Evolutionary conservation across 352 stramenopile genomes (phyloP).

Genomic region (Stramenopiles sp.): DNA sequence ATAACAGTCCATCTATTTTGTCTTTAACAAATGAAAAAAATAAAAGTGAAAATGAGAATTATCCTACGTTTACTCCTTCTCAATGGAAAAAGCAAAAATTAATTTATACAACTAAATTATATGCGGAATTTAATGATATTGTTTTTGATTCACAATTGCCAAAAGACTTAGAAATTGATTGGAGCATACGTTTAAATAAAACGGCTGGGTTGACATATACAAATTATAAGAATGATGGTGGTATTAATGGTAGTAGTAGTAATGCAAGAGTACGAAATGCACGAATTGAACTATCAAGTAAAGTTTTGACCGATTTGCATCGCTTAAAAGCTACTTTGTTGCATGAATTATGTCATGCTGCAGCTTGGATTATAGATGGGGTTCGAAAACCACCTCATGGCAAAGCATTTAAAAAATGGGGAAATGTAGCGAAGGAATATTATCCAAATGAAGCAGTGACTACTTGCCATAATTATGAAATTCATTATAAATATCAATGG

Average conservation of each 20-base stretch:
- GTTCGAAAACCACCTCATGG: constrained; percentile 37
- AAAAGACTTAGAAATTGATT: constrained; percentile 15
- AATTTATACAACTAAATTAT: no score
- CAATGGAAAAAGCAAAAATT: no score
- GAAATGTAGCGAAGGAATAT: constrained; percentile 23
- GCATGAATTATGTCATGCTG: constrained; percentile 48
- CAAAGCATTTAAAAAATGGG: constrained; percentile 40
- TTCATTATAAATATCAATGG: constrained; percentile 38
- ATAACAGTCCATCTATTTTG: no score
- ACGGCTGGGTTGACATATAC: constrained; percentile 21
- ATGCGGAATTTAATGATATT: no score
- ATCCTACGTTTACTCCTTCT: no score
- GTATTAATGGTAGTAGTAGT: no score
- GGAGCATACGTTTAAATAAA: constrained; percentile 17
- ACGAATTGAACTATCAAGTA: constrained; percentile 26
- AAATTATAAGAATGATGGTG: no score
- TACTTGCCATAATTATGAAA: constrained; percentile 40
- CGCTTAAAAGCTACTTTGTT: constrained; percentile 34
- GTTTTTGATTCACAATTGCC: constrained; percentile 17
- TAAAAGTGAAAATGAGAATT: no score
- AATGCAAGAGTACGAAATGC: constrained; percentile 4
- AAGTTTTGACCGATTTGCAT: constrained; percentile 33
- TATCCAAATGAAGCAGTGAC: constrained; percentile 32
- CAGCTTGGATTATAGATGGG: constrained; percentile 41
- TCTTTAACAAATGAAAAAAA: no score